Evolutionary conservation across 2,329 filamentous ascomycete genomes (phyloP).

Genomic region (Colletotrichum truncatum): DNA sequence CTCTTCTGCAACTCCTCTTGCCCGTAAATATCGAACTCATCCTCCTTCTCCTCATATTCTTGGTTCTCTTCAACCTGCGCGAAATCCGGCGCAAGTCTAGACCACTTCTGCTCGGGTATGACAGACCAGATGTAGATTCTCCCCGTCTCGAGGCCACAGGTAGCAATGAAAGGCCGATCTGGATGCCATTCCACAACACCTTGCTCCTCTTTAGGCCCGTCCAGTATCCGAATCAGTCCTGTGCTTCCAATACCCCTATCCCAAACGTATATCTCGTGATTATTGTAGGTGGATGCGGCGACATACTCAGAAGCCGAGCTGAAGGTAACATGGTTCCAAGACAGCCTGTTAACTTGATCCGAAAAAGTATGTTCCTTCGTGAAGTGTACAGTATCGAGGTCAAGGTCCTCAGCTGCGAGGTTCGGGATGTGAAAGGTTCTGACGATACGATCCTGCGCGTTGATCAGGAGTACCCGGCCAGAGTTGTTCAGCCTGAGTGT

Average conservation of each 20-base stretch:
- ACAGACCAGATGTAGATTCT: slow-evolving; percentile 97
- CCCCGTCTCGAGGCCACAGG: slow-evolving; percentile 91
- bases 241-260: slow-evolving; percentile 88
- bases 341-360: slow-evolving; percentile 92
- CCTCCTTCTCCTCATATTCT: slow-evolving; percentile 93
- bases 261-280: slow-evolving; percentile 99
- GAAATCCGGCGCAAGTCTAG: slow-evolving; percentile 94
- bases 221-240: slow-evolving; percentile 87
- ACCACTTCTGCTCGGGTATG: slow-evolving; percentile 95
- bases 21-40: slow-evolving; percentile 98
- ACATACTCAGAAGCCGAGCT: slow-evolving; percentile 95
- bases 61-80: slow-evolving; percentile 98
- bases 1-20: slow-evolving; percentile 94
- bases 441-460: slow-evolving; percentile 94
- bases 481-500: slow-evolving; percentile 85
- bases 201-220: slow-evolving; percentile 95
- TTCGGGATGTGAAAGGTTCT: slow-evolving; percentile 92
- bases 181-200: slow-evolving; percentile 99
- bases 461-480: slow-evolving; percentile 88
- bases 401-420: slow-evolving; percentile 72
- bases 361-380: slow-evolving; percentile 98
- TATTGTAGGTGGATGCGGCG: slow-evolving; percentile 96
- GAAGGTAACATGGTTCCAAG: slow-evolving; percentile 98
- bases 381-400: slow-evolving; percentile 86
- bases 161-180: slow-evolving; percentile 83